These are phyloP conservation scores for Aspergillus japonicus DNA, from an alignment of 2,329 filamentous ascomycete genomes.

Conservation along the genomic window DNA sequence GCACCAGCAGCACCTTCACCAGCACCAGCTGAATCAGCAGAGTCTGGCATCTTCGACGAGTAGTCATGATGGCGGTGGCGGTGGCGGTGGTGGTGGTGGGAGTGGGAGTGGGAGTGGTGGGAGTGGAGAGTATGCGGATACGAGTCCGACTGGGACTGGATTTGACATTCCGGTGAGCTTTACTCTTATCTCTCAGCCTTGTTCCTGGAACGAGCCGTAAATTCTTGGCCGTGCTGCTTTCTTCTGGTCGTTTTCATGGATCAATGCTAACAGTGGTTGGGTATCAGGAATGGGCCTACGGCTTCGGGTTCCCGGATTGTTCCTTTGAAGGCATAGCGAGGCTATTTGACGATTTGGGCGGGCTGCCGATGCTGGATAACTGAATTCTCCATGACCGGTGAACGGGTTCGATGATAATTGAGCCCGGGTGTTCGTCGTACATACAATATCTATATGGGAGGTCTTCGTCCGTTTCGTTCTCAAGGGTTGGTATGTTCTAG, in stretches of 20 bases:
- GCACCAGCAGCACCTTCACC: neutral
- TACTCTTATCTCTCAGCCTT: neutral
- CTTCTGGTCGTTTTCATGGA: neutral
- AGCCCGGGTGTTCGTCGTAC: neutral
- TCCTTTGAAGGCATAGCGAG: slow-evolving; percentile 37
- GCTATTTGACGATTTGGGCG: slow-evolving; percentile 36
- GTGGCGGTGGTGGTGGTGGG: neutral
- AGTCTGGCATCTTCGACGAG: neutral
- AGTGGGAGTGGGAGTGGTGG: neutral
- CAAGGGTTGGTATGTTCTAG: too few species aligned
- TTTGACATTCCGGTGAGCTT: slow-evolving; percentile 32
- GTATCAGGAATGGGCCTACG: slow-evolving; percentile 33
- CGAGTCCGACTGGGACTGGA: slow-evolving; percentile 12
- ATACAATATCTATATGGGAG: too few species aligned
- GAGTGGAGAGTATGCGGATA: slow-evolving; percentile 7
- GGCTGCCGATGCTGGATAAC: slow-evolving; percentile 30
- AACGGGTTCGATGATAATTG: too few species aligned
- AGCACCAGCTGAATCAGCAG: neutral
- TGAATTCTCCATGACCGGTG: slow-evolving; percentile 5
- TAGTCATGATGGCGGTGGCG: neutral
- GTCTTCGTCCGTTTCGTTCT: too few species aligned
- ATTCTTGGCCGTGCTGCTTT: too few species aligned
- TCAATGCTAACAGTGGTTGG: neutral
- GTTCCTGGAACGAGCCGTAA: neutral
- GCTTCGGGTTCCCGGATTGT: slow-evolving; percentile 39